A percentile compares a stretch with the other conserved stretches of the same genome.
Conservation (phyloP, 2,329 filamentous ascomycete genomes). For the Claviceps africana region DNA sequence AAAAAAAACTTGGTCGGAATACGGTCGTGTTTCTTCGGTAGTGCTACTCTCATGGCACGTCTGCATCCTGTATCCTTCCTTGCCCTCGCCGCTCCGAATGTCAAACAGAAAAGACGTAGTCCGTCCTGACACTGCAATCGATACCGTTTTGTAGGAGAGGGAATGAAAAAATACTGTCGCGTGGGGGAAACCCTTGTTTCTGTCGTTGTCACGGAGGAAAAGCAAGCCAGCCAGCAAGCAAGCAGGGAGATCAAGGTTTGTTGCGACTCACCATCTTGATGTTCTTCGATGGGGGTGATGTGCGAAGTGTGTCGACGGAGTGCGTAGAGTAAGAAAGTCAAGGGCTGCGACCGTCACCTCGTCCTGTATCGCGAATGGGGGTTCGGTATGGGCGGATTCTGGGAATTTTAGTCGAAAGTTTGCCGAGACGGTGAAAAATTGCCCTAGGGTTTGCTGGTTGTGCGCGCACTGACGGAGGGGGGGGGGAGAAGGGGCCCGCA, state of each 20-base stretch:
- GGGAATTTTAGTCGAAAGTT: conserved; percentile 21
- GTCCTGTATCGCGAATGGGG: conserved; percentile 20
- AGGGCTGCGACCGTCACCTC: conserved; percentile 21
- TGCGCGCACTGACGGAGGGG: conserved; percentile 8
- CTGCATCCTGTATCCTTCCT: not conserved
- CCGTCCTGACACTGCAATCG: not conserved
- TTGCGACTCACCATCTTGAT: conserved; percentile 34
- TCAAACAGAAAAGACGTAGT: not conserved
- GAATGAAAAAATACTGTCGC: not conserved
- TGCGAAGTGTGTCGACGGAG: conserved; percentile 27
- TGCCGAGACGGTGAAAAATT: conserved; percentile 23
- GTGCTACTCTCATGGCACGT: not conserved
- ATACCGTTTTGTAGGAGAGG: not conserved
- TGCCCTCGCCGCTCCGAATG: not conserved
- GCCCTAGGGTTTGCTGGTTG: conserved; percentile 22
- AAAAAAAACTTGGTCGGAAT: not conserved
- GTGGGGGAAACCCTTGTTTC: not conserved
- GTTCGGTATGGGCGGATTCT: conserved; percentile 10
- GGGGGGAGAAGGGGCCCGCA: not conserved
- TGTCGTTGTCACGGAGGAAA: not conserved
- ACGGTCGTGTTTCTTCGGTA: not conserved
- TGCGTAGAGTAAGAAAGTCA: conserved; percentile 19
- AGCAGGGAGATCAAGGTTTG: conserved; percentile 7
- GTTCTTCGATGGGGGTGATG: conserved; percentile 24
- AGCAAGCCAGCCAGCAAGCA: not conserved